These are phyloP conservation scores for Coemansia sp. DNA, from an alignment of 192 early-diverging fungal species.

Conservation along the genomic window DNA sequence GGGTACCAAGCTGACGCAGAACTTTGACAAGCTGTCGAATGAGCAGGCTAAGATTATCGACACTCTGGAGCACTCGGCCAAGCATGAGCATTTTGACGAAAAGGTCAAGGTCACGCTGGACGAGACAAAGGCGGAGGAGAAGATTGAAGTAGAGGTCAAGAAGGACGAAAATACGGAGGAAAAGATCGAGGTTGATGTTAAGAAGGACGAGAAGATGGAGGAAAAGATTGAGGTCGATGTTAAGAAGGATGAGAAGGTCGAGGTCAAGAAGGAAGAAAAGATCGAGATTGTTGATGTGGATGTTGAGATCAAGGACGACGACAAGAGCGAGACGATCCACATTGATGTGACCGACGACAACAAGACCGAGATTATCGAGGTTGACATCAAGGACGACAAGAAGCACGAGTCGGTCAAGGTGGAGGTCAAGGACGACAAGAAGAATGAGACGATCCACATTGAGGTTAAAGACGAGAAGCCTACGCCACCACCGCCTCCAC, in stretches of 20 bases:
- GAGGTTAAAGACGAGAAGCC: slow-evolving; percentile 17
- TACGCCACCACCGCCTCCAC: slow-evolving; percentile 2
- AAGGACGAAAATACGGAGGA: slow-evolving; percentile 8
- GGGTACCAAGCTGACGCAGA: slow-evolving; percentile 37
- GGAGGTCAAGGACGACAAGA: slow-evolving; percentile 10
- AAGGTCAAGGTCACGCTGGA: not conserved
- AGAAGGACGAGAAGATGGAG: slow-evolving; percentile 7
- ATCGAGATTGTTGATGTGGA: slow-evolving; percentile 2
- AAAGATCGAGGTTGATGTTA: not conserved
- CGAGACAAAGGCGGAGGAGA: slow-evolving; percentile 4
- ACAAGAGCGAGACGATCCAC: slow-evolving; percentile 4
- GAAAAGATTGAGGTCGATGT: slow-evolving; percentile 4
- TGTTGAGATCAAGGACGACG: slow-evolving; percentile 13
- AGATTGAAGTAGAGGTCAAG: too few relatives aligned
- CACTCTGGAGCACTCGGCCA: slow-evolving; percentile 11
- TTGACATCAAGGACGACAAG: slow-evolving; percentile 14
- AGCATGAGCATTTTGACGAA: slow-evolving; percentile 12
- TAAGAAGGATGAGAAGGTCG: too few relatives aligned
- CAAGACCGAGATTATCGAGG: slow-evolving; percentile 6
- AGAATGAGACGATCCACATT: slow-evolving; percentile 24
- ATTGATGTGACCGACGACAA: slow-evolving; percentile 1
- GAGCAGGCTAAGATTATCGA: slow-evolving; percentile 42
- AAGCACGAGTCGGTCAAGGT: slow-evolving; percentile 1
- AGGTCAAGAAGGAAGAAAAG: slow-evolving; percentile 5
- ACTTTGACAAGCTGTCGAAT: slow-evolving; percentile 46